Evolutionary conservation across 441 rosid genomes (phyloP), one percentile per base, ranked within the genome.

Genomic region (Croton setiger): DNA sequence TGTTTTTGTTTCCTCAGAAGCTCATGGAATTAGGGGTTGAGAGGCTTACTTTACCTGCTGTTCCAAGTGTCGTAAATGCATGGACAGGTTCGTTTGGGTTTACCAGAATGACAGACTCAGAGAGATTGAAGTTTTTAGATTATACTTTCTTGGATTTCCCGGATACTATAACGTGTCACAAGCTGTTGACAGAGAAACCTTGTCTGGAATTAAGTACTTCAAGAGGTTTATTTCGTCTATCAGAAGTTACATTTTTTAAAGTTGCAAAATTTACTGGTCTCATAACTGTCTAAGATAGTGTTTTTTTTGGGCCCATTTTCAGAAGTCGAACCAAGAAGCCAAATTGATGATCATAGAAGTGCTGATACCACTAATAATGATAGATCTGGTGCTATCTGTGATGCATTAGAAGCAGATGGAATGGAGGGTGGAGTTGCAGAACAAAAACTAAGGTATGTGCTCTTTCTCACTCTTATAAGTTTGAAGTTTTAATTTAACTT

Each of bases 81-180:
- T 93, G 98, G 96, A 88, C 84, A 12, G 73, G 75, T 59, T 85
- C 96, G 48, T 93, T 93, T 77, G 98, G 97, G 48, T 93, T 89
- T 79, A 67, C 88, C 55, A 67, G 80, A 78, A 82, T 88, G 87
- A 71, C 77, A 10, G 67, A 78, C 12, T 64, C 73, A 8, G 88
- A 89, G 76, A 87, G 84, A 79, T 74, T 78, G 63, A 45, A 83
- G 52, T 87, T 88, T 52, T 58, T 85, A 49, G 77, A 83, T 64
- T 79, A 63, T 67, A 77, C 86, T 20, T 85, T 91, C 83, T 72
- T 93, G 78, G 86, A 85, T 73, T 93, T 93, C 76, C 89, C 78
- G 72, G 93, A 76, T 66, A 88, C 97, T 39, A 53, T 82, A 69
- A 76, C 84, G 83, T 91, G 98, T 87, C 85, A 82, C 72, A 93